These are phyloP conservation scores for Fusarium transvaalense DNA, from an alignment of 2,329 filamentous ascomycete genomes.

Conservation along the genomic window DNA sequence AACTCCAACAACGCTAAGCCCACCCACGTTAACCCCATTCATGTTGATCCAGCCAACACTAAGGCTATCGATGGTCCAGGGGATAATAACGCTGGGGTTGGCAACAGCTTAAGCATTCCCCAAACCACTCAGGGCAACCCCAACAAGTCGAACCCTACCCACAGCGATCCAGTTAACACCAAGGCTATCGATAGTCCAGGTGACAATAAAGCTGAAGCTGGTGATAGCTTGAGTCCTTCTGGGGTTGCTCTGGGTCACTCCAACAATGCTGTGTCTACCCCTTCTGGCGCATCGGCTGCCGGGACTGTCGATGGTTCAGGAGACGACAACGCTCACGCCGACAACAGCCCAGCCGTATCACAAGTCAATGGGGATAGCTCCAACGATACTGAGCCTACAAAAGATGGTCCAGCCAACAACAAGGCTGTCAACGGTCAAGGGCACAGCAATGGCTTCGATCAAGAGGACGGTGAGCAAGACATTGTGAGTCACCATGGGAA, in stretches of 20 bases:
- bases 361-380: not conserved
- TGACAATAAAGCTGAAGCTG: not conserved
- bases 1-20: not conserved
- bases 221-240: not conserved
- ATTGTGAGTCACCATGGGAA: not conserved
- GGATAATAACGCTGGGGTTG: not conserved
- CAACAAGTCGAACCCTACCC: not conserved
- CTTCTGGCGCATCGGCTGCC: not conserved
- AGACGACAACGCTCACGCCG: too few species aligned
- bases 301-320: not conserved
- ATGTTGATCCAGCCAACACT: not conserved
- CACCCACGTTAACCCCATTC: too few species aligned
- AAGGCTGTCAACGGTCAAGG: not conserved
- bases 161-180: not conserved
- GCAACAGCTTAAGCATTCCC: not conserved
- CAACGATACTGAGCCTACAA: not conserved
- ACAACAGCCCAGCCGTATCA: too few species aligned
- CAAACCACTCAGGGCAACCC: not conserved
- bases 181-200: not conserved
- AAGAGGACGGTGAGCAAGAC: not conserved
- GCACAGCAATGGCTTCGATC: not conserved
- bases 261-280: not conserved
- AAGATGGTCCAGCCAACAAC: not conserved
- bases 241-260: not conserved
- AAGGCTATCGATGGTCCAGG: not conserved